Percentiles rank a stretch among this genome's conserved stretches.
Conservation (phyloP, 2,329 filamentous ascomycete genomes). For the Colletotrichum gloeosporioides region DNA sequence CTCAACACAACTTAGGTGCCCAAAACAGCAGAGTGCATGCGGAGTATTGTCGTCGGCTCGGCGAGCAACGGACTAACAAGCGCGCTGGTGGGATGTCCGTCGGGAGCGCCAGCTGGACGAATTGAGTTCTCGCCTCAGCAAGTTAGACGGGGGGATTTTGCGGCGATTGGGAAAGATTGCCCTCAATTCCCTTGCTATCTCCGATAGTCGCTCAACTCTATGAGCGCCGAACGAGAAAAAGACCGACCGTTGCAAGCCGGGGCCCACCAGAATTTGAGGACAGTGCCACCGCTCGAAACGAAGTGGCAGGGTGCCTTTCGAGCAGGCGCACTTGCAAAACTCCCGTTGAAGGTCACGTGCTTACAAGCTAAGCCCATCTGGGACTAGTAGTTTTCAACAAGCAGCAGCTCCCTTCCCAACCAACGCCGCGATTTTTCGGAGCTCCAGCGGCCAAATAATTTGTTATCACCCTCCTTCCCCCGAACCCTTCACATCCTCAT, state of each 20-base stretch:
- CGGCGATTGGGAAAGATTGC: background rate
- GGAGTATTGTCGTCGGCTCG: background rate
- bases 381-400: conserved; percentile 44
- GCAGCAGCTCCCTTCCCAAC: conserved; percentile 35
- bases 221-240: background rate
- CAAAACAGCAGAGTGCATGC: background rate
- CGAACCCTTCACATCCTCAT: conserved; percentile 33
- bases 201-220: conserved; percentile 6
- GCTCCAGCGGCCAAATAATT: conserved; percentile 37
- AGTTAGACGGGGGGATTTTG: background rate
- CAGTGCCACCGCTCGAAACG: background rate
- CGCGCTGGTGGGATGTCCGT: background rate
- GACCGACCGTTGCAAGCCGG: conserved; percentile 15
- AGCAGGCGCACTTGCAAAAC: conserved; percentile 8
- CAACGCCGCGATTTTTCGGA: conserved; percentile 50
- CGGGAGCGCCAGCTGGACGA: background rate
- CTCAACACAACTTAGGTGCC: background rate
- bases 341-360: conserved; percentile 32
- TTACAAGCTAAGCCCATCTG: conserved; percentile 25
- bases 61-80: background rate
- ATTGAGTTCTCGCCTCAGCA: background rate
- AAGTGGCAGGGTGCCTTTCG: background rate
- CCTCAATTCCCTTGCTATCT: conserved; percentile 4
- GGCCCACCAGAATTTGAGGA: conserved; percentile 1
- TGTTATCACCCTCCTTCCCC: conserved; percentile 31